phyloP scores from a whole-genome alignment of 352 stramenopile species.

The Pythium volutum region DNA sequence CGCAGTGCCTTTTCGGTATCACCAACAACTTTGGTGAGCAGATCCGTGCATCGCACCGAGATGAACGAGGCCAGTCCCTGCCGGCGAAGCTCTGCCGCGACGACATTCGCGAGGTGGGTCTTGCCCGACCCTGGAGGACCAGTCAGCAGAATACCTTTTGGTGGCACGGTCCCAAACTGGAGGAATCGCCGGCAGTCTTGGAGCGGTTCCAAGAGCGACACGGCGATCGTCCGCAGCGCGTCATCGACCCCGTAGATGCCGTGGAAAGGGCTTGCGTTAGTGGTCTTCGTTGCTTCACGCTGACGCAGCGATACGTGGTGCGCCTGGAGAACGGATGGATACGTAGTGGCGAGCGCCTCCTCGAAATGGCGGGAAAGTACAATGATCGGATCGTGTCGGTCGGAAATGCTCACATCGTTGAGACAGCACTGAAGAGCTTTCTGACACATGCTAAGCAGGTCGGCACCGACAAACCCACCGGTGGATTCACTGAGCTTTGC shows the following conservation, averaged over 20 bases:
- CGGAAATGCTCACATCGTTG: constrained; percentile 30
- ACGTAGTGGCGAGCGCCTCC: constrained; percentile 89
- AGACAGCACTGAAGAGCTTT: constrained; percentile 62
- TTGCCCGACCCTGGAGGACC: constrained; percentile 98
- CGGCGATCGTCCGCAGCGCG: constrained; percentile 94
- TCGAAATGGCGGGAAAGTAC: constrained; percentile 52
- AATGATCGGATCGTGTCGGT: neutral
- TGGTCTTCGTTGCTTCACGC: constrained; percentile 2
- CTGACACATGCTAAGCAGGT: constrained; percentile 77
- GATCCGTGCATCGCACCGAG: constrained; percentile 84
- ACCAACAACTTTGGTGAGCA: constrained; percentile 89
- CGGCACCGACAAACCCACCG: constrained; percentile 92
- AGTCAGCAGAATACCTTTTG: constrained; percentile 98
- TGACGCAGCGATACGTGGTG: constrained; percentile 89
- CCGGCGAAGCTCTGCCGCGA: constrained; percentile 58
- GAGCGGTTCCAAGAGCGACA: constrained; percentile 97
- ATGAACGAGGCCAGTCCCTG: constrained; percentile 80
- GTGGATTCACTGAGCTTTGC: constrained; percentile 92
- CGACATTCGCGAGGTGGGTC: constrained; percentile 88
- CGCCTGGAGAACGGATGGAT: constrained; percentile 95
- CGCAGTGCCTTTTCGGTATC: constrained; percentile 87
- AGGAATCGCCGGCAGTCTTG: constrained; percentile 95
- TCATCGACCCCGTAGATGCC: constrained; percentile 96
- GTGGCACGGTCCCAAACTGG: constrained; percentile 95
- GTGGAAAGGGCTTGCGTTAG: constrained; percentile 35